Evolutionary conservation across 257 asterid genomes (phyloP).

Genomic region (Anisodus tanguticus): DNA sequence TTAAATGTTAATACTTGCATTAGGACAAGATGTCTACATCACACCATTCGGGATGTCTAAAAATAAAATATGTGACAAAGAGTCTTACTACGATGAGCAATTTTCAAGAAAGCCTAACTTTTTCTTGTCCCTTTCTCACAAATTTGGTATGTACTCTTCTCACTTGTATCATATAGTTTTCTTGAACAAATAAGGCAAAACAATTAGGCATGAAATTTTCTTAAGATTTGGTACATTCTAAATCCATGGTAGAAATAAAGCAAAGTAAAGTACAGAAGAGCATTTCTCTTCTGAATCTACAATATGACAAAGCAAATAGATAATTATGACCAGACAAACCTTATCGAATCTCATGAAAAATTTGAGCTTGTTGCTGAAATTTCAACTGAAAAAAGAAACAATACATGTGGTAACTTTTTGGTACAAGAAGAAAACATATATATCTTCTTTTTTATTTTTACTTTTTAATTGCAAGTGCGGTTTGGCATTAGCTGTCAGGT

Average conservation of each 20-base stretch:
- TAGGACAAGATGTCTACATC: too few relatives aligned
- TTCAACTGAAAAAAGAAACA: not conserved
- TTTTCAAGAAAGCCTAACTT: not conserved
- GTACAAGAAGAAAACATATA: constrained; percentile 8
- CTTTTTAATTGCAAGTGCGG: not conserved
- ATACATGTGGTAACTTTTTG: constrained; percentile 18
- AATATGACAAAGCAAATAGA: not conserved
- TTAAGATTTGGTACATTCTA: not conserved
- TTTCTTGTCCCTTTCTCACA: not conserved
- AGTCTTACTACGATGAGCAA: too few relatives aligned
- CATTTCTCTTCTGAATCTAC: not conserved
- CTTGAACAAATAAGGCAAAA: too few relatives aligned
- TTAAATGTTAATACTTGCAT: too few relatives aligned
- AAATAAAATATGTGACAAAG: too few relatives aligned
- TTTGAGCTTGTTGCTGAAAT: not conserved
- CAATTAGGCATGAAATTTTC: too few relatives aligned
- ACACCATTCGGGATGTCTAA: too few relatives aligned
- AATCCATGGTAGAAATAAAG: not conserved
- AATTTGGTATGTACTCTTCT: not conserved
- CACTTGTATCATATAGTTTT: not conserved
- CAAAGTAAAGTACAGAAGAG: not conserved
- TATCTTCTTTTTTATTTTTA: not conserved
- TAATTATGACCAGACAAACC: not conserved
- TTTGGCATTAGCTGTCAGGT: not conserved
- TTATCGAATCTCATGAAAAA: constrained; percentile 2